A percentile compares a stretch with the other conserved stretches of the same genome.
These are phyloP conservation scores for Pseudogymnoascus sp. DNA, from an alignment of 2,329 filamentous ascomycete genomes.

Conservation along the genomic window DNA sequence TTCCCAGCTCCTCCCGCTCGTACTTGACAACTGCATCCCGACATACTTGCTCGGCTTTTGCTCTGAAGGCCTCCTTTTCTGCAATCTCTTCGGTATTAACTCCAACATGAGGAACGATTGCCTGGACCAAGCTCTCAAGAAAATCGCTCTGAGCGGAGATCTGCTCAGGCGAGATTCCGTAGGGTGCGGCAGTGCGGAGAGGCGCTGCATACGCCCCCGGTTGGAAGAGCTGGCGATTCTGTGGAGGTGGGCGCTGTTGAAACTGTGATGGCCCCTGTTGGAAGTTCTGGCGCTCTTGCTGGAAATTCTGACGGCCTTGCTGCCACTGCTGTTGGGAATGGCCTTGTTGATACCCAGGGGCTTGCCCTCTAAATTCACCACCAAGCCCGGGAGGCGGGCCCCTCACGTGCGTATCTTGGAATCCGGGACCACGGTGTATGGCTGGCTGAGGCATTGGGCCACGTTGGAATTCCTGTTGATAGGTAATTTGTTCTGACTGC, in stretches of 20 bases:
- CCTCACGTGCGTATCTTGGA: background rate
- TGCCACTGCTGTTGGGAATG: background rate
- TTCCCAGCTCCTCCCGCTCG: conserved; percentile 35
- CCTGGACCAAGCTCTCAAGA: conserved; percentile 40
- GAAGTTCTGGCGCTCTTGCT: background rate
- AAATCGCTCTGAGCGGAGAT: conserved; percentile 39
- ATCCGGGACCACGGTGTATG: conserved; percentile 5
- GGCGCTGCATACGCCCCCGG: conserved; percentile 16
- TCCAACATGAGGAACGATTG: conserved; percentile 32
- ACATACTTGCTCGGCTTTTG: conserved; percentile 55
- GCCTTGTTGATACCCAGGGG: background rate
- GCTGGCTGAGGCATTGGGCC: conserved; percentile 19
- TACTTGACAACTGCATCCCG: conserved; percentile 46
- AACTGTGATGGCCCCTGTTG: background rate
- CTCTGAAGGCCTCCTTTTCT: conserved; percentile 64
- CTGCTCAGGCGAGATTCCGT: conserved; percentile 31
- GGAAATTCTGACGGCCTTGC: conserved; percentile 3
- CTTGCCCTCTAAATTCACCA: background rate
- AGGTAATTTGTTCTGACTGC: conserved; percentile 12
- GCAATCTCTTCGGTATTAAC: conserved; percentile 55
- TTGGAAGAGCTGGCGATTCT: conserved; percentile 26
- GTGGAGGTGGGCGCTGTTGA: conserved; percentile 13
- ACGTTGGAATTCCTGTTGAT: conserved; percentile 21
- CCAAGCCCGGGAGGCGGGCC: background rate
- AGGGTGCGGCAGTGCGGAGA: background rate